phyloP scores from a whole-genome alignment of 345 rosid species.

The Murraya paniculata region DNA sequence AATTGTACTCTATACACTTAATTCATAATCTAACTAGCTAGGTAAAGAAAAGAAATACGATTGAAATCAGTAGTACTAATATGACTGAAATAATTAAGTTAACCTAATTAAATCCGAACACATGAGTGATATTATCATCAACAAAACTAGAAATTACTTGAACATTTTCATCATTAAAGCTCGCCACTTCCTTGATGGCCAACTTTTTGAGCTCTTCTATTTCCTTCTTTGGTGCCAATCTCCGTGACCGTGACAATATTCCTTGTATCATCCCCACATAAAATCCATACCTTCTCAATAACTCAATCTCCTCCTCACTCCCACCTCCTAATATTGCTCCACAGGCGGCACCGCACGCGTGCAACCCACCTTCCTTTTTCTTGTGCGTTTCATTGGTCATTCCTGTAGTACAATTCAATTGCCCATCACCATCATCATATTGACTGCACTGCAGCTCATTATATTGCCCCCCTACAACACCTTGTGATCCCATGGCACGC shows the following conservation, averaged over 20 bases:
- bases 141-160: constrained; percentile 23
- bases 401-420: background rate
- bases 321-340: constrained; percentile 74
- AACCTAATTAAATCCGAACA: no score
- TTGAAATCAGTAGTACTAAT: no score
- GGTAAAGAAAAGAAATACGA: no score
- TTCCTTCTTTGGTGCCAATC: background rate
- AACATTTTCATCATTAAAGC: constrained; percentile 30
- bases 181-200: constrained; percentile 30
- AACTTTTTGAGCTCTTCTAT: constrained; percentile 26
- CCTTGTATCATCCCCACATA: constrained; percentile 48
- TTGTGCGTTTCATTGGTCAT: constrained; percentile 19
- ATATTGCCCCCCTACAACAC: constrained; percentile 38
- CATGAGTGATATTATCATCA: background rate
- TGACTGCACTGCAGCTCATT: constrained; percentile 1
- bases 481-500: constrained; percentile 47
- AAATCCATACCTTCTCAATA: constrained; percentile 43
- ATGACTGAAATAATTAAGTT: no score
- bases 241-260: background rate
- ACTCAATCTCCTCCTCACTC: constrained; percentile 48
- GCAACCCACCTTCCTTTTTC: constrained; percentile 44
- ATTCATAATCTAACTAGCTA: no score
- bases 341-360: constrained; percentile 55
- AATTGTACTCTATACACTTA: no score
- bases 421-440: background rate